These are phyloP conservation scores for Suhomyces kunorum DNA, from an alignment of 1,139 yeast species.

Conservation along the genomic window DNA sequence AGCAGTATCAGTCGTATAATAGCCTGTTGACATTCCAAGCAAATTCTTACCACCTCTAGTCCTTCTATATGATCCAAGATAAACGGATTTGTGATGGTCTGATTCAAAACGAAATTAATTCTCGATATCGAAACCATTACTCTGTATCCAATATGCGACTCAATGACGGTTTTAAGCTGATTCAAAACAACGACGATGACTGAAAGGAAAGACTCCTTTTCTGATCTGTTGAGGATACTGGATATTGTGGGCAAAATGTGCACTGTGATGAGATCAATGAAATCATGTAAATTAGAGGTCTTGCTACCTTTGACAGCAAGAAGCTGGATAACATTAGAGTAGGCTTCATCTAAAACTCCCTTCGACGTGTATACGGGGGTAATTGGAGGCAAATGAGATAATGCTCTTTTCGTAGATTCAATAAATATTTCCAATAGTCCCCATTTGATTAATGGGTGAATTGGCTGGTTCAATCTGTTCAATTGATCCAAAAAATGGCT, in stretches of 20 bases:
- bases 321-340: conserved; percentile 21
- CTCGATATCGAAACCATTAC: conserved; percentile 33
- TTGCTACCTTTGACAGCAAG: conserved; percentile 11
- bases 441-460: conserved; percentile 27
- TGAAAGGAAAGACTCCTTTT: conserved; percentile 9
- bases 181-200: conserved; percentile 18
- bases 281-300: conserved; percentile 9
- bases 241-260: conserved; percentile 26
- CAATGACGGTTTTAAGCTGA: conserved; percentile 18
- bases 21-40: conserved; percentile 16
- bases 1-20: conserved; percentile 13
- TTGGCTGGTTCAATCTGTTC: conserved; percentile 11
- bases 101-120: conserved; percentile 31
- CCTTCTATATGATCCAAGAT: conserved; percentile 25
- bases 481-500: conserved; percentile 10
- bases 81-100: conserved; percentile 32
- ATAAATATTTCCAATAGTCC: conserved; percentile 48
- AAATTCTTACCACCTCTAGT: conserved; percentile 14
- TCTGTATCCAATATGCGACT: conserved; percentile 17
- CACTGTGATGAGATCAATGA: conserved; percentile 25
- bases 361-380: conserved; percentile 34
- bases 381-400: conserved; percentile 49
- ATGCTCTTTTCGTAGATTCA: conserved; percentile 39
- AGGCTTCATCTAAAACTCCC: conserved; percentile 27
- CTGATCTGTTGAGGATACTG: conserved; percentile 20